Evolutionary conservation across 768 basidiomycete species (phyloP), one percentile per base, ranked within the genome.

Genomic region (Favolaschia claudopus): DNA sequence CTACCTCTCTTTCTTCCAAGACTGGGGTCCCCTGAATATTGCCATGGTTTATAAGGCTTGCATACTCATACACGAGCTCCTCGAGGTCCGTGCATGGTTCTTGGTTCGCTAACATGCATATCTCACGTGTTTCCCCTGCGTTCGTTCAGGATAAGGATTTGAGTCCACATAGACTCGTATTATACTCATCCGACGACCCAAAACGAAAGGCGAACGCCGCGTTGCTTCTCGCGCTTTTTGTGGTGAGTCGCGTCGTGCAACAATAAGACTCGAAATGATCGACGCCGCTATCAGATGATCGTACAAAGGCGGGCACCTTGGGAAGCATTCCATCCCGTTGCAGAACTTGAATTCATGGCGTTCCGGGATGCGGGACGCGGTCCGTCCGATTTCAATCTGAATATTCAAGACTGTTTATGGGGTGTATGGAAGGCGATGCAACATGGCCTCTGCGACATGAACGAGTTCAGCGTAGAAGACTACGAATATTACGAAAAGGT

Each of bases 401-500:
- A 82, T 62, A 93, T 98, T 49, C 96, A 97, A 72, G 95, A 96
- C 68, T 93, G 94, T 71, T 79, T 91, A 2, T 92, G 90, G 89
- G 91, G 91, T 17, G 76, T 94, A 61, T 93, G 90, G 87, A 93
- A 93, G 71, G 90, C 89, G 1, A 91, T 92, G 83, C 91, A 96
- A 76, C 92, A 96, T 60, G 89, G 91, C 13, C 81, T 99, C 1
- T 94, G 92, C 75, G 96, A 98, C 67, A 89, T 96, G 83, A 92
- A 94, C 70, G 92, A 93, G 65, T 98, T 99, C 75, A 91, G 88
- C 69, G 86, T 95, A 40, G 90, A 92, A 60, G 95, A 96, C 62
- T 98, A 99, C 71, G 93, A 95, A 73, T 90, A 80, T 71, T 96
- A 95, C 72, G 96, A 98, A 72, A 95, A 95, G 75, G 95, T 96